These are phyloP conservation scores for Bimuria novae-zelandiae DNA, from an alignment of 2,329 filamentous ascomycete genomes.

Conservation along the genomic window DNA sequence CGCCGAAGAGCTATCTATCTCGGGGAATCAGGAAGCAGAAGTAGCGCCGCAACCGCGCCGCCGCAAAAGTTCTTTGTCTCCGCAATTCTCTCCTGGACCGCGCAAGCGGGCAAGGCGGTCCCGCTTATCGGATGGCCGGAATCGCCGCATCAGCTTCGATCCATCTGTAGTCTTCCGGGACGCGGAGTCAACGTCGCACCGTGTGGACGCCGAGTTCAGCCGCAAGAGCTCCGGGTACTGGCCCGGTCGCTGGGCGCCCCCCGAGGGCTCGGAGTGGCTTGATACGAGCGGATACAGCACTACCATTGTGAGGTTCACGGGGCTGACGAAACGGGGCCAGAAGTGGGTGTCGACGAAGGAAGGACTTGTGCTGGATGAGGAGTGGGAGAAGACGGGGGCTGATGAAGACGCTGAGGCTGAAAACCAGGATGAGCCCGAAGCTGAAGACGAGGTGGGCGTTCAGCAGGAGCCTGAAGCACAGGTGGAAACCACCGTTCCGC, in stretches of 20 bases:
- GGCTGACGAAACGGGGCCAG: conserved; percentile 26
- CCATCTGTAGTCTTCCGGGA: conserved; percentile 8
- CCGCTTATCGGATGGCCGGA: neutral
- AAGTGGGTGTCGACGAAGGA: conserved; percentile 27
- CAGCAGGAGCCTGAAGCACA: too few species aligned
- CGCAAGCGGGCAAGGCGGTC: conserved; percentile 1
- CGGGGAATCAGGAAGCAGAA: neutral
- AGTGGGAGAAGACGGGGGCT: conserved; percentile 7
- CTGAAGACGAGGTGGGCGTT: neutral
- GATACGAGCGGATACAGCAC: conserved; percentile 33
- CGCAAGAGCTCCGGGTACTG: conserved; percentile 27
- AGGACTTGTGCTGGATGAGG: conserved; percentile 18
- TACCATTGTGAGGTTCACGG: conserved; percentile 29
- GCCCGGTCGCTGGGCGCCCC: conserved; percentile 32
- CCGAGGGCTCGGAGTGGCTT: conserved; percentile 28
- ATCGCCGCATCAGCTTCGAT: conserved; percentile 13
- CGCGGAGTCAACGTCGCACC: conserved; percentile 1
- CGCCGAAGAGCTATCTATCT: neutral
- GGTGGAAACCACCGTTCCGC: too few species aligned
- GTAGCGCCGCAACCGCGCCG: neutral
- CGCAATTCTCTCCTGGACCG: neutral
- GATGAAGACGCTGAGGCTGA: neutral
- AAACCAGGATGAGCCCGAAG: neutral
- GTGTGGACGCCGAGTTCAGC: conserved; percentile 8
- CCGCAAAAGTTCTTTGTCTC: conserved; percentile 4